Conservation (phyloP, 352 stramenopile genomes). For the Phytopythium ostracodes region DNA sequence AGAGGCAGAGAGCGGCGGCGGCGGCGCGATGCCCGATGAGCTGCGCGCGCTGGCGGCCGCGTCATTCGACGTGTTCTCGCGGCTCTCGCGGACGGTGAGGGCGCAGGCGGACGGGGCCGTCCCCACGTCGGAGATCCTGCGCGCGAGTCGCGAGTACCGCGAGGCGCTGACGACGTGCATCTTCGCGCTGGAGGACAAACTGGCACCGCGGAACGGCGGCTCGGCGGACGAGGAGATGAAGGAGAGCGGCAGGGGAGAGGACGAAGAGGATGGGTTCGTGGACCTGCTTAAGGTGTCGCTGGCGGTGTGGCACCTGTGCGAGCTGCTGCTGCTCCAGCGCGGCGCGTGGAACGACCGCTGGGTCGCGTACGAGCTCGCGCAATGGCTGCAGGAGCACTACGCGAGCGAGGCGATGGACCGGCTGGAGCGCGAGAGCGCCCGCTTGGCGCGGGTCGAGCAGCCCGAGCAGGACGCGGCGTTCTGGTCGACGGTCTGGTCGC, state of each 20-base stretch:
- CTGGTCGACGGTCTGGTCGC: constrained; percentile 58
- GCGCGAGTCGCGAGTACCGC: constrained; percentile 65
- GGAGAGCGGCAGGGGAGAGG: neutral
- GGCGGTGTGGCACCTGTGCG: constrained; percentile 74
- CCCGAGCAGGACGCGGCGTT: constrained; percentile 47
- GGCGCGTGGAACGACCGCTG: constrained; percentile 42
- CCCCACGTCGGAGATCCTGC: constrained; percentile 22
- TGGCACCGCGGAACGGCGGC: constrained; percentile 19
- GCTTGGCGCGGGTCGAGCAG: constrained; percentile 19
- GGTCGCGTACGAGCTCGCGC: constrained; percentile 65
- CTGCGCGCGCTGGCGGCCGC: constrained; percentile 50
- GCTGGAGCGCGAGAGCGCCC: constrained; percentile 35
- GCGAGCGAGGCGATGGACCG: constrained; percentile 48
- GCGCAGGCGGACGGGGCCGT: constrained; percentile 9
- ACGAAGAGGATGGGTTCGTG: constrained; percentile 46
- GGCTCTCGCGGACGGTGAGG: constrained; percentile 17
- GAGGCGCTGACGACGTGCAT: constrained; percentile 65
- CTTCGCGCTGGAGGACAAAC: constrained; percentile 55
- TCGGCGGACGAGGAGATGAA: constrained; percentile 10
- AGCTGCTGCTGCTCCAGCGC: constrained; percentile 66
- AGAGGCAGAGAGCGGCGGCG: no score
- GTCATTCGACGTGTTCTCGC: constrained; percentile 59
- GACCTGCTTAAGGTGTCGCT: constrained; percentile 77
- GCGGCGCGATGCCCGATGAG: constrained; percentile 39
- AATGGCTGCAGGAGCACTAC: constrained; percentile 80